These are phyloP conservation scores for Komagataella populi DNA, from an alignment of 805 yeast species.

Conservation along the genomic window DNA sequence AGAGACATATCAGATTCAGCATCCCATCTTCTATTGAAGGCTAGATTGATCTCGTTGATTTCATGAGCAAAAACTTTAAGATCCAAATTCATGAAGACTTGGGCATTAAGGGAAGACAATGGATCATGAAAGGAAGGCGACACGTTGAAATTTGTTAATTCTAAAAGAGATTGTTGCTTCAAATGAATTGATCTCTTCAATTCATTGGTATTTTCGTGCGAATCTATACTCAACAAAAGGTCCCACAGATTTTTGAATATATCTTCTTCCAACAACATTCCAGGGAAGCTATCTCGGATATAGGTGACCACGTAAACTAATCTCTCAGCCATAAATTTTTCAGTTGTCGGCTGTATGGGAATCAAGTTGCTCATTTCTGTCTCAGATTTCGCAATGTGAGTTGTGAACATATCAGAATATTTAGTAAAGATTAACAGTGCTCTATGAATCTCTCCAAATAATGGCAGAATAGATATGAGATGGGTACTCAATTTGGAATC, in stretches of 20 bases:
- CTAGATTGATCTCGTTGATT: slow-evolving; percentile 53
- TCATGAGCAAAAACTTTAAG: slow-evolving; percentile 44
- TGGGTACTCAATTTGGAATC: slow-evolving; percentile 20
- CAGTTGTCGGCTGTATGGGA: slow-evolving; percentile 17
- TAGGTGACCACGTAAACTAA: slow-evolving; percentile 39
- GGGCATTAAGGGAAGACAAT: slow-evolving; percentile 13
- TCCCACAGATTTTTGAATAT: slow-evolving; percentile 45
- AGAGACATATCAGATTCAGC: slow-evolving; percentile 70
- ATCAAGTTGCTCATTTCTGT: neutral
- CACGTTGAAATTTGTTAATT: slow-evolving; percentile 16
- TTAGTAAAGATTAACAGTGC: slow-evolving; percentile 28
- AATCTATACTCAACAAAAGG: slow-evolving; percentile 34
- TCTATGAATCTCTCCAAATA: slow-evolving; percentile 31
- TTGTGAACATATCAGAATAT: slow-evolving; percentile 14
- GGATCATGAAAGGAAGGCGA: slow-evolving; percentile 3
- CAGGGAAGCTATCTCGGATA: slow-evolving; percentile 45
- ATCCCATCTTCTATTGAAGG: slow-evolving; percentile 60
- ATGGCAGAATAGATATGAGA: slow-evolving; percentile 38
- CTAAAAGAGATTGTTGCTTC: slow-evolving; percentile 25
- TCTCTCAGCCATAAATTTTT: slow-evolving; percentile 32
- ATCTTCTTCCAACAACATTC: slow-evolving; percentile 53
- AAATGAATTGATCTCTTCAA: slow-evolving; percentile 39
- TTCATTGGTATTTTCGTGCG: slow-evolving; percentile 33
- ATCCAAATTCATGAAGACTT: slow-evolving; percentile 40
- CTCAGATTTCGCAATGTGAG: neutral